Evolutionary conservation across 1,139 yeast species (phyloP), one percentile per base, ranked within the genome.

Genomic region (Hemisphaericaspora xylofermentans): DNA sequence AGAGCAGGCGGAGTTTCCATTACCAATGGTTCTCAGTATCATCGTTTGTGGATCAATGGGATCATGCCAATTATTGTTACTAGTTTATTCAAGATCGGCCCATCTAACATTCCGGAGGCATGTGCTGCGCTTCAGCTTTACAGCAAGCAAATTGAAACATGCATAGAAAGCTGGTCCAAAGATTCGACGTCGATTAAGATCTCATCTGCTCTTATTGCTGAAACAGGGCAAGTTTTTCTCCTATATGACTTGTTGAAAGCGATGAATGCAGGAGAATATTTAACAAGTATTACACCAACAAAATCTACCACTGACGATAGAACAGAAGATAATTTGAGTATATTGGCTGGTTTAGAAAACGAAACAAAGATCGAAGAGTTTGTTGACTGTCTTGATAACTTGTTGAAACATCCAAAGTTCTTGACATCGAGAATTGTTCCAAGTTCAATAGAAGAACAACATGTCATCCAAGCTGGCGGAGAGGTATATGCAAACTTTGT

Each of bases 341-440:
- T 81, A 16, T 64, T 85, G 36, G 83, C 85, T 1, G 89, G 88
- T 0, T 61, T 84, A 36, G 88, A 84, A 42, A 71, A 76, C 1
- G 73, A 68, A 33, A 66, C 71, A 17, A 84, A 80, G 44, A 67
- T 85, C 46, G 76, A 71, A 16, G 79, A 77, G 22, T 73, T 88
- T 49, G 65, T 71, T 15, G 78, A 74, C 38, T 76, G 83, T 16
- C 63, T 88, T 47, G 81, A 78, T 41, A 84, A 88, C 52, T 70
- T 89, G 40, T 69, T 88, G 47, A 83, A 91, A 33, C 97, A 91
- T 61, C 96, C 96, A 13, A 88, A 88, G 58, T 89, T 82, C 49
- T 66, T 91, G 46, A 76, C 86, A 5, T 78, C 94, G 5, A 68
- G 94, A 45, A 72, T 87, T 2, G 71, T 75, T 2, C 79, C 91